Percentiles rank a stretch among this genome's conserved stretches.
Evolutionary conservation across 2,329 filamentous ascomycete species (phyloP).

Genomic region (Aschersonia sp.): DNA sequence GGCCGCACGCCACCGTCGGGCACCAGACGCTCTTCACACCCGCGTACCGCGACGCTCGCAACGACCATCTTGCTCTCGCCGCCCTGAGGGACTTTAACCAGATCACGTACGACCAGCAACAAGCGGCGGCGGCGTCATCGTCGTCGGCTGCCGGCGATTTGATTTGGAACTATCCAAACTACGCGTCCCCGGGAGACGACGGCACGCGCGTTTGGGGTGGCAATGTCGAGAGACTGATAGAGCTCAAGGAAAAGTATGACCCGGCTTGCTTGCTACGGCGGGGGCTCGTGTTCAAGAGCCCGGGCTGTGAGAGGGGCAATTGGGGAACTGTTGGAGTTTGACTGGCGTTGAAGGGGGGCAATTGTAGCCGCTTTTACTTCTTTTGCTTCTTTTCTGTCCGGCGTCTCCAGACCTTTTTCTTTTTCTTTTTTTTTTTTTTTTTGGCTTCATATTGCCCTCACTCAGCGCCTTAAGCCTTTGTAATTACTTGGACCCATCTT

Average conservation of each 20-base stretch:
- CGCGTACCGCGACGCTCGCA: not conserved
- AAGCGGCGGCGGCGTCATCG: not conserved
- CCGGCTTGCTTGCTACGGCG: not conserved
- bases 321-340: not conserved
- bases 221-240: not conserved
- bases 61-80: not conserved
- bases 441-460: not conserved
- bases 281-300: not conserved
- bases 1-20: not conserved
- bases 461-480: not conserved
- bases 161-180: not conserved
- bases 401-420: no score
- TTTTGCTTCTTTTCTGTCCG: no score
- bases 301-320: not conserved
- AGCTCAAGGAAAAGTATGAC: not conserved
- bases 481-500: no score
- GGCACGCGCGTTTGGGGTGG: not conserved
- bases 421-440: not conserved
- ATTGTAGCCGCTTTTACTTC: no score
- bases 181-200: not conserved
- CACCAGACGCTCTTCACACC: slow-evolving; percentile 1
- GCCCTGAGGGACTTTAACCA: not conserved
- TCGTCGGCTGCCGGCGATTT: not conserved
- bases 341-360: no score
- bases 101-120: not conserved